Evolutionary conservation across 495 filamentous ascomycete genomes (phyloP), one percentile per base, ranked within the genome.

Genomic region (Daldinia concentrica): DNA sequence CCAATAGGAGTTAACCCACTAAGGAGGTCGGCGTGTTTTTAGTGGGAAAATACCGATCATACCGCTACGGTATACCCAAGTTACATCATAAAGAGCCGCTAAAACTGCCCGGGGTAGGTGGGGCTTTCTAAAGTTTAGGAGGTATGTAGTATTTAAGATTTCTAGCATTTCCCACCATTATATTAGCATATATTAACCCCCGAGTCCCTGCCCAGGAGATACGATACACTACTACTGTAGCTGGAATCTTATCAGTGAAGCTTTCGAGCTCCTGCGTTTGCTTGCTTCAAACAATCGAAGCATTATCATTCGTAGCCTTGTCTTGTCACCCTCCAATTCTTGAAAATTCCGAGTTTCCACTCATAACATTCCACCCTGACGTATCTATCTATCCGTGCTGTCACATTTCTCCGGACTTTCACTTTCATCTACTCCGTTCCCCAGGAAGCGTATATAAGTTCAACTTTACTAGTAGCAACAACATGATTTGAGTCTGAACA

Each of bases 231-330:
- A n/a, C n/a, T n/a, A n/a, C n/a, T n/a, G 17, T 14, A 29, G 12
- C 27, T 29, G 12, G 27, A 39, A 66, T 66, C 58, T 66, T 62
- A 66, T 71, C 58, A 54, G 50, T 15, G 50, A 62, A 71, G 68
- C 62, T 65, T 65, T 39, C 62, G 52, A 66, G 68, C 68, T 71
- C 68, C 62, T 58, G 68, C 64, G 43, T 60, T 69, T 50, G 60
- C 45, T 63, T 64, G 30, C 54, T 58, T 65, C 54, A 59, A 59
- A 62, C 19, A 26, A 57, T 24, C 24, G 59, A 63, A 58, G 17
- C 43, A 11, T 11, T 11, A 48, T 48, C 9, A 24, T 48, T 48
- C 17, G 43, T 24, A 48, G 43, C 43, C 43, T 48, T 19, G 43
- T 48, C 43, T 48, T 19, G 43, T 48, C 43, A 4, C n/a, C 8